A percentile compares a stretch with the other conserved stretches of the same genome.
These are phyloP conservation scores for Fraxinus dipetala DNA, from an alignment of 305 asterid species.

Conservation along the genomic window DNA sequence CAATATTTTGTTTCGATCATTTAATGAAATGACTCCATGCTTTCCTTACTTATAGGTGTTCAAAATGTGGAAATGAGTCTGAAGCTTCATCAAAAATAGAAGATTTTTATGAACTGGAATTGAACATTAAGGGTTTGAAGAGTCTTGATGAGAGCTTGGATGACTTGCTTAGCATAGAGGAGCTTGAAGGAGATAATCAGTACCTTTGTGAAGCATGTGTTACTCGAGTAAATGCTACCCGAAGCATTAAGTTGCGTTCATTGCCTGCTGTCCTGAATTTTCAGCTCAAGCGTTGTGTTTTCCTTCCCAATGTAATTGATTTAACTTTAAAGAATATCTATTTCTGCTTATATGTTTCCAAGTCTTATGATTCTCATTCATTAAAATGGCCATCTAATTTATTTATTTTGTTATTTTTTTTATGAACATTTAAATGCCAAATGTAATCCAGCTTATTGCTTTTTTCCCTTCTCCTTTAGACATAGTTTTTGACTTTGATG, in stretches of 20 bases:
- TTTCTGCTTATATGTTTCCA: neutral
- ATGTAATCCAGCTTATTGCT: neutral
- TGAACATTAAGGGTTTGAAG: constrained; percentile 90
- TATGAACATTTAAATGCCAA: constrained; percentile 2
- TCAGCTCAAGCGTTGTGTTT: constrained; percentile 98
- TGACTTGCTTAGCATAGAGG: constrained; percentile 86
- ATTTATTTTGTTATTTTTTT: neutral
- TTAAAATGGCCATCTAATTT: neutral
- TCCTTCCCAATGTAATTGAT: constrained; percentile 83
- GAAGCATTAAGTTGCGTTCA: constrained; percentile 89
- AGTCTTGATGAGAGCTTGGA: constrained; percentile 82
- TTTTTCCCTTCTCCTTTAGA: neutral
- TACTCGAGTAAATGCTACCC: constrained; percentile 88
- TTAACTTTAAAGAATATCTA: constrained; percentile 19
- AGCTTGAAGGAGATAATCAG: constrained; percentile 96
- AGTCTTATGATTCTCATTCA: constrained; percentile 4
- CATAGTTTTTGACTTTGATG: neutral
- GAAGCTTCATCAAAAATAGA: constrained; percentile 89
- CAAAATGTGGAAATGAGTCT: constrained; percentile 90
- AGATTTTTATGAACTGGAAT: constrained; percentile 95
- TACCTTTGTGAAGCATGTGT: constrained; percentile 84
- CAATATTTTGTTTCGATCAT: constrained; percentile 10
- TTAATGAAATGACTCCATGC: constrained; percentile 17
- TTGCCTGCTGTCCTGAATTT: constrained; percentile 85
- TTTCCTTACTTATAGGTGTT: constrained; percentile 55